phyloP scores from a whole-genome alignment of 257 asterid genomes.

The Solanum habrochaites region DNA sequence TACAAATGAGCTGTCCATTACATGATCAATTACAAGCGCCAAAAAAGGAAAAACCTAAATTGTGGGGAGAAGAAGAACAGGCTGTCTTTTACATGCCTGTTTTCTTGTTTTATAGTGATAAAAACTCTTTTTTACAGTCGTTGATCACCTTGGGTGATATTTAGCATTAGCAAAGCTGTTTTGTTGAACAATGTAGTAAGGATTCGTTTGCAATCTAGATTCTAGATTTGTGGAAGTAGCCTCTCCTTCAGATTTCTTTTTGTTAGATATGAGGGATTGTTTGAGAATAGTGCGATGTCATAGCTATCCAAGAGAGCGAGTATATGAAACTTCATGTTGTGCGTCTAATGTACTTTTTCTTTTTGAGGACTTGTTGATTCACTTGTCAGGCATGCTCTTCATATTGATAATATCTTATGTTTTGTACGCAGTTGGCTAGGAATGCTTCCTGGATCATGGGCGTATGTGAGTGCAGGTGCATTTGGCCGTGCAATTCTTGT shows the following conservation, averaged over 20 bases:
- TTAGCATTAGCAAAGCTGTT: not conserved
- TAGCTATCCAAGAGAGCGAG: not conserved
- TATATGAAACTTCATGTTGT: not conserved
- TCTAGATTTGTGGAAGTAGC: not conserved
- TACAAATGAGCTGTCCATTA: not conserved
- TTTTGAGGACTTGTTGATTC: not conserved
- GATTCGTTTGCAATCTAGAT: not conserved
- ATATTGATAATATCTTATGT: not conserved
- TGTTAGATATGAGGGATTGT: not conserved
- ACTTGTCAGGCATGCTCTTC: not conserved
- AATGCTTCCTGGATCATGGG: slow-evolving; percentile 99
- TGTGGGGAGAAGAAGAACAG: not conserved
- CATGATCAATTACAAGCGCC: not conserved
- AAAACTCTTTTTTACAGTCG: not conserved
- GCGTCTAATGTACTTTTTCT: not conserved
- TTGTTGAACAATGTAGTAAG: not conserved
- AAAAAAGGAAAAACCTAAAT: not conserved
- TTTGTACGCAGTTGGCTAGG: slow-evolving; percentile 76
- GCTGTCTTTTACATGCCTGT: not conserved
- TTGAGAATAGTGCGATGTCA: not conserved
- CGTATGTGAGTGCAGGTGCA: slow-evolving; percentile 97
- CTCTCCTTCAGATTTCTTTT: not conserved
- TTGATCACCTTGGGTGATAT: not conserved
- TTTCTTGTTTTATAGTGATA: not conserved
- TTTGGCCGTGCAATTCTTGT: slow-evolving; percentile 91